Conservation (phyloP, 495 filamentous ascomycete species). For the Penicillium nucicola region DNA sequence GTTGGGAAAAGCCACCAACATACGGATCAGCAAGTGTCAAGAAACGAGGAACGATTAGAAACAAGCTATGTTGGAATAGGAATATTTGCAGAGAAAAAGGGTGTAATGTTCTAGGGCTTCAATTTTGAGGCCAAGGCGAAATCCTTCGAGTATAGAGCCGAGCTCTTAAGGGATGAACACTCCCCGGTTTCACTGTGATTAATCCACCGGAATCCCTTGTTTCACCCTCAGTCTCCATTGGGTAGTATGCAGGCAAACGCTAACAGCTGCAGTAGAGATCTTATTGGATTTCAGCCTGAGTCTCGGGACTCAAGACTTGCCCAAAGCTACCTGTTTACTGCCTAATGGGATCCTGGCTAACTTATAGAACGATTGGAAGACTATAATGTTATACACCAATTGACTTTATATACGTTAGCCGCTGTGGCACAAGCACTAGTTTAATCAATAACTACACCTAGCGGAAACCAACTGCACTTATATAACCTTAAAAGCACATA, state of each 20-base stretch:
- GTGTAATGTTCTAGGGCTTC: neutral
- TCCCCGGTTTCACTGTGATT: slow-evolving; percentile 18
- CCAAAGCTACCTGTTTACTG: too few species aligned
- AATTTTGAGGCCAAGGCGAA: neutral
- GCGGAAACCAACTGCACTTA: too few species aligned
- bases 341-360: too few species aligned
- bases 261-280: neutral
- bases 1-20: slow-evolving; percentile 11
- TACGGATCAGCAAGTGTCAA: slow-evolving; percentile 3
- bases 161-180: neutral
- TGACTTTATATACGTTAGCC: too few species aligned
- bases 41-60: neutral
- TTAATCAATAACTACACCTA: too few species aligned
- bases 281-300: neutral
- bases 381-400: too few species aligned
- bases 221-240: slow-evolving; percentile 12
- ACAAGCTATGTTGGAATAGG: too few species aligned
- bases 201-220: slow-evolving; percentile 20
- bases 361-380: too few species aligned
- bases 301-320: neutral
- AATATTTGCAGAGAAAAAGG: neutral
- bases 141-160: neutral
- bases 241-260: slow-evolving; percentile 8
- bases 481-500: too few species aligned
- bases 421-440: too few species aligned